These are phyloP conservation scores for Cordyceps javanica DNA, from an alignment of 2,329 filamentous ascomycete species.

Conservation along the genomic window DNA sequence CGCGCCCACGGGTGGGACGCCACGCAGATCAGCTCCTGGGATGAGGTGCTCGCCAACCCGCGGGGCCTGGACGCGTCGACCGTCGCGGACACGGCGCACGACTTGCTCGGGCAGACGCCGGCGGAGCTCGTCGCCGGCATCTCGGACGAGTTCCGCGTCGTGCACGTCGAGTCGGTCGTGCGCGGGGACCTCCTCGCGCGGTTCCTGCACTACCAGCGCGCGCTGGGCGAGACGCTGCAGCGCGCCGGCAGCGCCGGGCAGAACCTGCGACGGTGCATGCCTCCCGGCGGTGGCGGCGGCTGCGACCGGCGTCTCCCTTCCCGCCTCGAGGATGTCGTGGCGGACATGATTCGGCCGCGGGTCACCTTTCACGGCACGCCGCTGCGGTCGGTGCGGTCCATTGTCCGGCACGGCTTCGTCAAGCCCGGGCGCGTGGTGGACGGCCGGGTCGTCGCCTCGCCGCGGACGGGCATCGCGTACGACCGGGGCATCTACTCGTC, in stretches of 20 bases:
- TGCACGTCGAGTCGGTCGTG: constrained; percentile 34
- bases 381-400: constrained; percentile 31
- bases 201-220: constrained; percentile 23
- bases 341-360: constrained; percentile 29
- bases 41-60: constrained; percentile 16
- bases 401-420: constrained; percentile 38
- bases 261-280: background rate
- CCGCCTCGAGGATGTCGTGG: constrained; percentile 28
- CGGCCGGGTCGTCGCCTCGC: constrained; percentile 14
- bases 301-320: constrained; percentile 9
- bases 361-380: constrained; percentile 37
- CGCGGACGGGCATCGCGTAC: constrained; percentile 29
- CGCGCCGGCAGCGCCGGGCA: constrained; percentile 14
- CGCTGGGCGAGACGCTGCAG: constrained; percentile 22
- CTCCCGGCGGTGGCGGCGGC: background rate
- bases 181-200: constrained; percentile 25
- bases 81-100: constrained; percentile 22
- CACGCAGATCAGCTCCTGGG: constrained; percentile 13
- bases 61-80: constrained; percentile 17
- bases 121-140: constrained; percentile 27
- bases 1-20: constrained; percentile 11
- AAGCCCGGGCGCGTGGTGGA: constrained; percentile 25
- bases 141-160: constrained; percentile 26
- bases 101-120: constrained; percentile 26
- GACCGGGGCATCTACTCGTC: constrained; percentile 39